Conservation (phyloP, 768 basidiomycete genomes). For the Lentinula lateritia region DNA sequence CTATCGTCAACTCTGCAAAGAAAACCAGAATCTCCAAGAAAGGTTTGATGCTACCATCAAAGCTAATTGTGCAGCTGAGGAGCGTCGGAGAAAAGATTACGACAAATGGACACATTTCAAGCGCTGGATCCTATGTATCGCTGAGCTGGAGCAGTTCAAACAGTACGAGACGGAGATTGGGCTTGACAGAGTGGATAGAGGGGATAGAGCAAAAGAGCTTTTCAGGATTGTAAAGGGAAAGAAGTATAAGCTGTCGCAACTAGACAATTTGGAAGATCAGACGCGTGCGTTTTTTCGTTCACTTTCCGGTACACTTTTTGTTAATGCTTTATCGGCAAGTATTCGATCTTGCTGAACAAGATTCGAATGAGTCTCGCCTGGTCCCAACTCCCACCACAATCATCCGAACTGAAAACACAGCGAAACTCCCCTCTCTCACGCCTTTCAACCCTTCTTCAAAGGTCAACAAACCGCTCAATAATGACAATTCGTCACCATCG, state of each 20-base stretch:
- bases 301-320: neutral
- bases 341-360: neutral
- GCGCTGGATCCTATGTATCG: constrained; percentile 1
- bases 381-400: neutral
- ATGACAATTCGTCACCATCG: neutral
- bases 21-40: neutral
- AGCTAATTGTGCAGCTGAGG: neutral
- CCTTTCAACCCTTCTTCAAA: neutral
- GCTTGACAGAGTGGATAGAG: neutral
- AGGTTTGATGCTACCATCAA: neutral
- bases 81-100: constrained; percentile 4
- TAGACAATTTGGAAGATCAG: neutral
- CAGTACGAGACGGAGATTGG: neutral
- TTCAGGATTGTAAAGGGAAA: neutral
- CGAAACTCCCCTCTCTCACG: neutral
- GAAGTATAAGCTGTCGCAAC: neutral
- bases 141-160: neutral
- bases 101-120: constrained; percentile 5
- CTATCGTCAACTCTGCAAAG: neutral
- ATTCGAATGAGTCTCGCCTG: neutral
- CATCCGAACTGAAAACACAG: neutral
- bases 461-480: neutral
- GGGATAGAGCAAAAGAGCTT: neutral
- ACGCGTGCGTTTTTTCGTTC: neutral
- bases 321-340: neutral